These are phyloP conservation scores for Trichoderma sp. DNA, from an alignment of 2,329 filamentous ascomycete species.

Conservation along the genomic window DNA sequence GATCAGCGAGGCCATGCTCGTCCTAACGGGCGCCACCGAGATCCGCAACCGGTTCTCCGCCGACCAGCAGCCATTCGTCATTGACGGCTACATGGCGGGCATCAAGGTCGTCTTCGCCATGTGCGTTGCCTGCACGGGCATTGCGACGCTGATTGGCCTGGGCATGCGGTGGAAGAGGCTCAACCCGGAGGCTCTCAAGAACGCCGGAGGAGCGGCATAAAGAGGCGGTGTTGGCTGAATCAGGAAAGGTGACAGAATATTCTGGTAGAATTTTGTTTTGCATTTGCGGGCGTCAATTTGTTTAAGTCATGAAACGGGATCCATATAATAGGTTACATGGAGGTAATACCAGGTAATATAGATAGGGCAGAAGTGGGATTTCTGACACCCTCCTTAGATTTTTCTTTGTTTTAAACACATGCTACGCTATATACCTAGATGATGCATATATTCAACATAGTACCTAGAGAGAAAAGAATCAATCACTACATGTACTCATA, in stretches of 20 bases:
- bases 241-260: neutral
- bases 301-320: neutral
- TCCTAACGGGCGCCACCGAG: conserved; percentile 56
- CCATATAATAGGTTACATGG: neutral
- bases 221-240: neutral
- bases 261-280: neutral
- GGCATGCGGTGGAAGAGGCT: conserved; percentile 47
- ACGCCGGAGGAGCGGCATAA: conserved; percentile 40
- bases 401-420: neutral
- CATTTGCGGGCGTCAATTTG: conserved; percentile 16
- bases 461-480: neutral
- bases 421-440: conserved; percentile 9
- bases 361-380: conserved; percentile 4
- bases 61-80: conserved; percentile 56
- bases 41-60: conserved; percentile 56
- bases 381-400: neutral
- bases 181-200: conserved; percentile 36
- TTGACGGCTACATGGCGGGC: conserved; percentile 64
- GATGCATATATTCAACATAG: conserved; percentile 11
- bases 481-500: conserved; percentile 1
- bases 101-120: conserved; percentile 67
- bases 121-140: conserved; percentile 52
- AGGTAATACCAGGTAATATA: neutral
- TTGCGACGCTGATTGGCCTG: conserved; percentile 44
- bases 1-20: conserved; percentile 44